These are phyloP conservation scores for Lodderomyces oxycetoniae DNA, from an alignment of 1,139 yeast species.

Conservation along the genomic window DNA sequence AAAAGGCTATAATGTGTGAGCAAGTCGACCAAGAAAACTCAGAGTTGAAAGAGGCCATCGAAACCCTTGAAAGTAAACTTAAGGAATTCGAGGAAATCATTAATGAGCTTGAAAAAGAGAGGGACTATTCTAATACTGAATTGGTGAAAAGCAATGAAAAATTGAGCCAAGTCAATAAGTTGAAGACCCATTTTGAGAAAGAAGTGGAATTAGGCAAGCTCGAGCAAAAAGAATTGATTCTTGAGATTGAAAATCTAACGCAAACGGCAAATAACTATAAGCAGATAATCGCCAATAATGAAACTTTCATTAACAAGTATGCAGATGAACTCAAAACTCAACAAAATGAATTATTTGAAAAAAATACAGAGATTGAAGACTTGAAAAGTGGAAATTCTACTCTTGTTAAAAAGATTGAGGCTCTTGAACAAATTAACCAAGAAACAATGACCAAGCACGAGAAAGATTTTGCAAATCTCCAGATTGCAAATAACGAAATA, in stretches of 20 bases:
- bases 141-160: background rate
- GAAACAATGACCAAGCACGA: too few species aligned
- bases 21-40: background rate
- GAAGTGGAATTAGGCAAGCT: conserved; percentile 1
- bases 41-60: conserved; percentile 2
- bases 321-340: background rate
- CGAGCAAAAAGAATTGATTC: background rate
- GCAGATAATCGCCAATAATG: background rate
- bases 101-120: background rate
- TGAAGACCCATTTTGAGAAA: background rate
- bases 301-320: background rate
- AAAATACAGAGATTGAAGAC: background rate
- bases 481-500: background rate
- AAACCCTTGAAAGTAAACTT: conserved; percentile 1
- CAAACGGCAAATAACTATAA: background rate
- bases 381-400: background rate
- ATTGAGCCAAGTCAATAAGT: background rate
- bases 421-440: too few species aligned
- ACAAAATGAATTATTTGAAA: background rate
- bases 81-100: background rate
- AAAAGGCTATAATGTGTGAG: background rate
- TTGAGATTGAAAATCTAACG: conserved; percentile 1
- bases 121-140: background rate
- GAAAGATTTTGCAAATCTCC: too few species aligned
- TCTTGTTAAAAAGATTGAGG: background rate